A percentile compares a stretch with the other conserved stretches of the same genome.
Evolutionary conservation across 768 basidiomycete genomes (phyloP).

Genomic region (Russula emetica): DNA sequence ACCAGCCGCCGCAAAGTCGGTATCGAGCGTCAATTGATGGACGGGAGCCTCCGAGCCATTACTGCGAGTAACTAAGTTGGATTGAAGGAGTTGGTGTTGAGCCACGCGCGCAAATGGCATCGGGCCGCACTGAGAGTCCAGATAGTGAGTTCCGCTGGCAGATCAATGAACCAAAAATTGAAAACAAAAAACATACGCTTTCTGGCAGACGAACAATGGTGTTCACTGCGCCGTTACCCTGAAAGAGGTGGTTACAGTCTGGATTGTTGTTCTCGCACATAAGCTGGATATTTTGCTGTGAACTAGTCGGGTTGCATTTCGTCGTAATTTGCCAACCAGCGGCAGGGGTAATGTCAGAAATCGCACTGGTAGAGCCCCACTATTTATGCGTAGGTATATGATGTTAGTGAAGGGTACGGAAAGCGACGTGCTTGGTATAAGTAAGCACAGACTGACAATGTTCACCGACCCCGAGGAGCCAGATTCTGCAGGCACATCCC

Average conservation of each 20-base stretch:
- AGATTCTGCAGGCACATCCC: slow-evolving; percentile 7
- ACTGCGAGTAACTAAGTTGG: not conserved
- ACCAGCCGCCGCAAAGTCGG: not conserved
- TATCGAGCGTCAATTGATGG: not conserved
- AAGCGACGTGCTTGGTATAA: not conserved
- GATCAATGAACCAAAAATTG: not conserved
- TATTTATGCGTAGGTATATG: not conserved
- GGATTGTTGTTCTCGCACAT: not conserved
- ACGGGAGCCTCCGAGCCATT: not conserved
- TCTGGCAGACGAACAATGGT: slow-evolving; percentile 29
- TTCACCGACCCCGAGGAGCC: slow-evolving; percentile 6
- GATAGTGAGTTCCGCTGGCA: not conserved
- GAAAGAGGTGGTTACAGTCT: slow-evolving; percentile 25
- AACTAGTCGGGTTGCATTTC: slow-evolving; percentile 5
- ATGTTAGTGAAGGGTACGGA: not conserved
- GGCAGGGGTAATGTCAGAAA: slow-evolving; percentile 21
- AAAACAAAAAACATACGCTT: not conserved
- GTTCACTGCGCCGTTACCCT: slow-evolving; percentile 14
- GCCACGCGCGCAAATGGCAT: slow-evolving; percentile 11
- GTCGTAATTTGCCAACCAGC: slow-evolving; percentile 13
- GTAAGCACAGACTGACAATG: slow-evolving; percentile 17
- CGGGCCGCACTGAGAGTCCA: not conserved
- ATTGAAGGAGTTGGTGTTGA: not conserved
- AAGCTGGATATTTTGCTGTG: slow-evolving; percentile 5
- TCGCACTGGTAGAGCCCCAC: slow-evolving; percentile 18